Evolutionary conservation across 306 rosid genomes (phyloP), one percentile per base, ranked within the genome.

Genomic region (Abrus precatorius): DNA sequence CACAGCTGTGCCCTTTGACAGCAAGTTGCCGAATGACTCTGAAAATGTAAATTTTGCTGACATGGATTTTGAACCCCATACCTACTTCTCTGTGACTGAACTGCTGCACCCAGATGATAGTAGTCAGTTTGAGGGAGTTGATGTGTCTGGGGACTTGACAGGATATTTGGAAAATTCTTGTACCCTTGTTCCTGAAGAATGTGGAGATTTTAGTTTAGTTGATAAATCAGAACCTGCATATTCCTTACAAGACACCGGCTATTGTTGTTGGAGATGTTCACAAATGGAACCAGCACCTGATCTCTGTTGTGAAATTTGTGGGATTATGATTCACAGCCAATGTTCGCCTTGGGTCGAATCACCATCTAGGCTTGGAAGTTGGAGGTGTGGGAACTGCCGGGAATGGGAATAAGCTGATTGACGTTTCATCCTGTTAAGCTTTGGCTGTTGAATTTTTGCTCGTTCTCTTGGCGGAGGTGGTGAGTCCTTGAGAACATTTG

Each of bases 301-400:
- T 86, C 90, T 90, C 54, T 89, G 76, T 82, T 96, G 99, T 72
- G 76, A 86, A 71, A 78, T 59, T 36, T 96, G 99, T 60, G 94
- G 98, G 76, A 67, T 82, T 38, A 81, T 87, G 82, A 75, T 89
- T 75, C 99, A 96, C 82, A 85, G 87, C 73, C 76, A 81, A 5
- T 96, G 99, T 82, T 86, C 92, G 10, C 92, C 97, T 5, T 83
- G 94, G 91, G 85, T 44, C 13, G 94, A 91, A 67, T 49, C 81
- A n/a, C 69, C 88, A 36, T 63, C 82, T 9, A 54, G 20, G 40
- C 73, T 69, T 50, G 87, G 85, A 63, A 72, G 59, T 32, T 93
- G 98, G 99, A 90, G 84, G 78, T 93, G 98, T 79, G 90, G 87
- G 64, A 74, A 77, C 48, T 96, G 99, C 78, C 94, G 93, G 68